Percentiles rank a stretch among this genome's conserved stretches.
These are phyloP conservation scores for Cordyceps pruinosa DNA, from an alignment of 2,329 filamentous ascomycete species.

Conservation along the genomic window DNA sequence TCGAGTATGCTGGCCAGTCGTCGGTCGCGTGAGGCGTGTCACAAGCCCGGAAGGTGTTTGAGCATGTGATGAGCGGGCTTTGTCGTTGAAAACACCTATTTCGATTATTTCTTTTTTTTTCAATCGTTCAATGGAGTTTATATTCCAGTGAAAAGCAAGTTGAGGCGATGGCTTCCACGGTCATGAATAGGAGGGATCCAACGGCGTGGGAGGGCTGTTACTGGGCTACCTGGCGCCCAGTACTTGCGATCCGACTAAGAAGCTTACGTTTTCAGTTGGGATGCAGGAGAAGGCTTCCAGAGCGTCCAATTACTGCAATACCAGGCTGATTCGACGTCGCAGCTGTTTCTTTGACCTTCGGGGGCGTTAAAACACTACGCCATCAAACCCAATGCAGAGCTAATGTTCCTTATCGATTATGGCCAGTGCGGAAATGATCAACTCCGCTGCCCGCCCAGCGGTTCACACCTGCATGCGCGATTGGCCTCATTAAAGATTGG, in stretches of 20 bases:
- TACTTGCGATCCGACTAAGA: not conserved
- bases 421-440: constrained; percentile 1
- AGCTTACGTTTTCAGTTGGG: not conserved
- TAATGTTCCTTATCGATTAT: constrained; percentile 3
- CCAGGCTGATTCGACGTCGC: not conserved
- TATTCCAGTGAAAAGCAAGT: not conserved
- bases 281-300: not conserved
- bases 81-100: not conserved
- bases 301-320: not conserved
- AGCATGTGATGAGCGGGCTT: not conserved
- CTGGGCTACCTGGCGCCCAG: not conserved
- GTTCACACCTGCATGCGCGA: too few relatives aligned
- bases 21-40: not conserved
- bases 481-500: too few relatives aligned
- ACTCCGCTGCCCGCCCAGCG: not conserved
- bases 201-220: not conserved
- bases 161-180: not conserved
- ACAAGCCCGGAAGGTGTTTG: not conserved
- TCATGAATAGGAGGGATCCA: constrained; percentile 1
- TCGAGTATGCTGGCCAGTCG: not conserved
- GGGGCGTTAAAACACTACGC: not conserved
- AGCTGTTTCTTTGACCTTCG: not conserved
- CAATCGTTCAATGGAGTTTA: not conserved
- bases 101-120: not conserved
- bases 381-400: not conserved